A percentile compares a stretch with the other conserved stretches of the same genome.
phyloP scores from a whole-genome alignment of 345 rosid species.

The Trapa bicornis region DNA sequence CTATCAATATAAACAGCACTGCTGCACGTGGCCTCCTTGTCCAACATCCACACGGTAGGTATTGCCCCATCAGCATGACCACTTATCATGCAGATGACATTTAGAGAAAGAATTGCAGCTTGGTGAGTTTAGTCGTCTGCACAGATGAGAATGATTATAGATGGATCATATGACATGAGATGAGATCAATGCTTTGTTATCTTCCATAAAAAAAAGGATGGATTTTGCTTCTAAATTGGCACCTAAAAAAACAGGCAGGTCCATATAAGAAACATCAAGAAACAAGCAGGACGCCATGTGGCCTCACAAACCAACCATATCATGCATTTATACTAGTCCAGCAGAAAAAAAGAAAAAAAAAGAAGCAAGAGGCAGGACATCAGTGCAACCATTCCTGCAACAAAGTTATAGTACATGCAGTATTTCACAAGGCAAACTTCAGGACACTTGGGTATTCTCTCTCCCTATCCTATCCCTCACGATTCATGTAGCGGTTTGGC shows the following conservation, averaged over 20 bases:
- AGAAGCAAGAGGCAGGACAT: neutral
- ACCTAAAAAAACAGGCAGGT: too few species aligned
- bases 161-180: neutral
- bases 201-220: too few species aligned
- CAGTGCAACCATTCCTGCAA: neutral
- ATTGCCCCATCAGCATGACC: neutral
- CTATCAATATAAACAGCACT: slow-evolving; percentile 50
- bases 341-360: neutral
- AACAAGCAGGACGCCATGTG: too few species aligned
- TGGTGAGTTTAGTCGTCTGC: neutral
- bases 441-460: neutral
- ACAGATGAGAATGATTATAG: neutral
- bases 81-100: neutral
- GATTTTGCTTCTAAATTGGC: too few species aligned
- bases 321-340: neutral
- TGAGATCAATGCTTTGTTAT: too few species aligned
- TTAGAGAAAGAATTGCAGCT: neutral
- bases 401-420: neutral
- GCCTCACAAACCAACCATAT: too few species aligned
- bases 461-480: neutral
- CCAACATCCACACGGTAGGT: slow-evolving; percentile 10
- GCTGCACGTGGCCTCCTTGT: slow-evolving; percentile 66
- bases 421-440: neutral
- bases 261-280: too few species aligned
- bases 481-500: neutral